Evolutionary conservation across 2,329 filamentous ascomycete species (phyloP).

Genomic region (Hypoxylon sp.): DNA sequence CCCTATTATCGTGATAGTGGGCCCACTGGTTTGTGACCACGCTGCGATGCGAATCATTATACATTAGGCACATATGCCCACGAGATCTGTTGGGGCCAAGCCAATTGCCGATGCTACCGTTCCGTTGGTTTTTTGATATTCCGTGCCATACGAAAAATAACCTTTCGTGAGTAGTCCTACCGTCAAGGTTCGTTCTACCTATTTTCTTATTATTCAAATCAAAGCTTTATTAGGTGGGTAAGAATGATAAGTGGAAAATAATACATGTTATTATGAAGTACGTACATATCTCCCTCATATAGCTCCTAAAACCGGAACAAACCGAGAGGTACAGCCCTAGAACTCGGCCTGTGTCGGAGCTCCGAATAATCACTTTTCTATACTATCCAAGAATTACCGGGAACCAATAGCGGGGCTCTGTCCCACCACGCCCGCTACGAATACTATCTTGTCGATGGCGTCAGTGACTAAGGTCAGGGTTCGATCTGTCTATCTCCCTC

Average conservation of each 20-base stretch:
- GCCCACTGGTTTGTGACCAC: conserved; percentile 7
- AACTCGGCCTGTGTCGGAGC: conserved; percentile 36
- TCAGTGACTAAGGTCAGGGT: conserved; percentile 39
- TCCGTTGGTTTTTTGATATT: neutral
- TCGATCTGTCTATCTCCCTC: conserved; percentile 20
- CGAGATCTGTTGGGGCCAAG: conserved; percentile 21
- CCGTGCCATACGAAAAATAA: conserved; percentile 1
- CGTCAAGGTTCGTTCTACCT: neutral
- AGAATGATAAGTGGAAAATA: neutral
- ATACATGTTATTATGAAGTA: neutral
- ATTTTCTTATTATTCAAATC: neutral
- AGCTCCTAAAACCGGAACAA: conserved; percentile 41
- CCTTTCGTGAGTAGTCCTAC: neutral
- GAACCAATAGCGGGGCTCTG: conserved; percentile 35
- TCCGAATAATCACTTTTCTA: conserved; percentile 12
- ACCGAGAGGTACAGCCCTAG: conserved; percentile 14
- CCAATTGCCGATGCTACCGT: conserved; percentile 31
- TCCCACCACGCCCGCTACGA: conserved; percentile 37
- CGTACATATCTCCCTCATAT: neutral
- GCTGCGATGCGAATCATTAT: conserved; percentile 23
- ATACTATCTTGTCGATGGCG: conserved; percentile 37
- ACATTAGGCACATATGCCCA: conserved; percentile 12
- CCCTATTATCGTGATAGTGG: neutral
- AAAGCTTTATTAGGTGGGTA: neutral
- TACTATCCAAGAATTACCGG: conserved; percentile 9